Conservation (phyloP, 441 rosid species). For the Erodium texanum region DNA sequence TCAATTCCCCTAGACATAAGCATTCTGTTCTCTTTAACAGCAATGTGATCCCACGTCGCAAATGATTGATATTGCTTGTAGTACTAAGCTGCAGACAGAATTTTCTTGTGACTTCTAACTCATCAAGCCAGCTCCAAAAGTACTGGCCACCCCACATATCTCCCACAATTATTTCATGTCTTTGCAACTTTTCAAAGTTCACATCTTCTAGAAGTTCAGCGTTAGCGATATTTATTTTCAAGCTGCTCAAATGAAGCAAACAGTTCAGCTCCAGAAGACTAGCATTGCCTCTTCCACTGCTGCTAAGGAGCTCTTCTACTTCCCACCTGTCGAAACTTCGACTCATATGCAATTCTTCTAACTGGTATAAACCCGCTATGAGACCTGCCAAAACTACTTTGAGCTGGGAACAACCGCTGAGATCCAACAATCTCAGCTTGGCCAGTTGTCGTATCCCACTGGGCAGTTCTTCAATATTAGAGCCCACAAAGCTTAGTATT, state of each 20-base stretch:
- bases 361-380: neutral
- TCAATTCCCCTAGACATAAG: slow-evolving; percentile 16
- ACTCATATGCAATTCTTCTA: neutral
- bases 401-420: slow-evolving; percentile 1
- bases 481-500: slow-evolving; percentile 10
- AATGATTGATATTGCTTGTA: neutral
- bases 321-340: neutral
- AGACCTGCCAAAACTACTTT: slow-evolving; percentile 4
- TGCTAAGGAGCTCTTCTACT: neutral
- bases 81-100: neutral
- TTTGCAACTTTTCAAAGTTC: neutral
- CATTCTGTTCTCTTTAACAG: slow-evolving; percentile 19
- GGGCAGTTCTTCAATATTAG: neutral
- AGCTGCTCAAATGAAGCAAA: neutral
- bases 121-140: neutral
- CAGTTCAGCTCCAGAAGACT: slow-evolving; percentile 9
- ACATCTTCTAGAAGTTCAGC: neutral
- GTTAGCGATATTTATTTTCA: neutral
- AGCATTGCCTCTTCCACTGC: neutral
- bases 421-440: slow-evolving; percentile 5
- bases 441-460: neutral
- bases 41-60: slow-evolving; percentile 6
- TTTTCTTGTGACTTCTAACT: neutral
- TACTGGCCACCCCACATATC: neutral
- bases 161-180: neutral